Evolutionary conservation across 371 early-diverging fungal species (phyloP), one percentile per base, ranked within the genome.

Genomic region (Lichtheimia ramosa): DNA sequence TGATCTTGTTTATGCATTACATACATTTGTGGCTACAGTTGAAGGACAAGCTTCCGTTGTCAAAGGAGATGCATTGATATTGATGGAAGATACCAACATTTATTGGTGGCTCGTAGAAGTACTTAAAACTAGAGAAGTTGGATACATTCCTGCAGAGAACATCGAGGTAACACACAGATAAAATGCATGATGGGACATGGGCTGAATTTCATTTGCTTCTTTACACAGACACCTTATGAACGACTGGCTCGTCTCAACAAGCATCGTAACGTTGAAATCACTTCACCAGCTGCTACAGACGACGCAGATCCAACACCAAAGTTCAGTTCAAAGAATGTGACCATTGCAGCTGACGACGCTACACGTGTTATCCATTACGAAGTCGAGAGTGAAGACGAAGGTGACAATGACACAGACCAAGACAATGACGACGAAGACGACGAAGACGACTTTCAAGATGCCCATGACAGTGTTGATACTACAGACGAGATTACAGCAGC

Each of bases 101-200:
- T 96, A 96, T 78, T 97, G 97, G 97, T 97, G 97, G 97, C 81
- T 96, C 40, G 95, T 97, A 15, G 90, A 92, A 65, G 91, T 92
- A 48, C 78, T 93, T 27, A 90, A 90, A 62, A 90, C 89, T 48
- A 85, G 85, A 48, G 92, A 92, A 74, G 90, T 96, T 58, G 97
- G 97, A 8, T 97, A 96, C 65, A 94, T 97, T 48, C 97, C 97
- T 15, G 96, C 97, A 4, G 96, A 96, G 68, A 96, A 94, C 65
- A 89, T 97, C 54, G 97, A 97, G 81, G 89, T 90, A 65, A 56
- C 53, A 20, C 28, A 52, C 8, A 49, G 3, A 18, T 16, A 34
- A 3, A 5, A 28, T 34, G 34, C 34, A 34, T 34, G 34, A 34
- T 10, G 6, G 3, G 28, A 7, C n/a, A 28, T 7, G 7, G 34